These are phyloP conservation scores for Ziziphus jujuba DNA, from an alignment of 306 rosid species.

Conservation along the genomic window DNA sequence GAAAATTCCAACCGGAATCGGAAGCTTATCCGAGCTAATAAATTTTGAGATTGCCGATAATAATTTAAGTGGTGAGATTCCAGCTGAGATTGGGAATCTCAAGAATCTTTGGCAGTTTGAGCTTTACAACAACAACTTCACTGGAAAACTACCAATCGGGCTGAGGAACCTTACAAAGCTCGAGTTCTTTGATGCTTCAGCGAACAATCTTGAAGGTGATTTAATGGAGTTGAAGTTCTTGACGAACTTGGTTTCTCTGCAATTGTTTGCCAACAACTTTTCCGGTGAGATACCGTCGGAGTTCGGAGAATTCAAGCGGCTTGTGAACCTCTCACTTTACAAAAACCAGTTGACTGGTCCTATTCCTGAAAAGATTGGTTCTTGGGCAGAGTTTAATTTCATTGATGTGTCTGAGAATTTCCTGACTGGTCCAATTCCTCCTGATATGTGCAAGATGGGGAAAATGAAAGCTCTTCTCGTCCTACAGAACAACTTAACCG, in stretches of 20 bases:
- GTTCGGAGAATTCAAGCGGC: slow-evolving; percentile 67
- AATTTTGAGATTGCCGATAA: slow-evolving; percentile 63
- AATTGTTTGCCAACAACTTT: slow-evolving; percentile 48
- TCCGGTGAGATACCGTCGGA: slow-evolving; percentile 69
- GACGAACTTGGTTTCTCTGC: slow-evolving; percentile 52
- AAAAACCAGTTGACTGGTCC: slow-evolving; percentile 60
- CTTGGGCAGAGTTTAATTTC: slow-evolving; percentile 51
- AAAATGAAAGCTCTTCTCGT: slow-evolving; percentile 45
- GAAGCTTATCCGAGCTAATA: slow-evolving; percentile 55
- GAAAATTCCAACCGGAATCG: slow-evolving; percentile 59
- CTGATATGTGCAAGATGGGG: slow-evolving; percentile 74
- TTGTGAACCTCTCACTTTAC: slow-evolving; percentile 57
- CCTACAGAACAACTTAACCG: slow-evolving; percentile 78
- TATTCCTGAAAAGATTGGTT: slow-evolving; percentile 73
- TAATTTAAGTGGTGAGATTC: slow-evolving; percentile 59
- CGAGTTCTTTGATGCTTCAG: slow-evolving; percentile 58
- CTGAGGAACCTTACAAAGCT: slow-evolving; percentile 55
- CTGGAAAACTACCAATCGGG: slow-evolving; percentile 64
- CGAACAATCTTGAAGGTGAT: slow-evolving; percentile 58
- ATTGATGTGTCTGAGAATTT: slow-evolving; percentile 80
- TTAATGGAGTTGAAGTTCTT: slow-evolving; percentile 49
- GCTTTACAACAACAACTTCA: slow-evolving; percentile 52
- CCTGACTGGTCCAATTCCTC: slow-evolving; percentile 73
- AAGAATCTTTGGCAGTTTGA: slow-evolving; percentile 70
- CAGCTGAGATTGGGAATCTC: slow-evolving; percentile 66